Evolutionary conservation across 2,329 filamentous ascomycete species (phyloP), one percentile per base, ranked within the genome.

Genomic region (Monascus ruber): DNA sequence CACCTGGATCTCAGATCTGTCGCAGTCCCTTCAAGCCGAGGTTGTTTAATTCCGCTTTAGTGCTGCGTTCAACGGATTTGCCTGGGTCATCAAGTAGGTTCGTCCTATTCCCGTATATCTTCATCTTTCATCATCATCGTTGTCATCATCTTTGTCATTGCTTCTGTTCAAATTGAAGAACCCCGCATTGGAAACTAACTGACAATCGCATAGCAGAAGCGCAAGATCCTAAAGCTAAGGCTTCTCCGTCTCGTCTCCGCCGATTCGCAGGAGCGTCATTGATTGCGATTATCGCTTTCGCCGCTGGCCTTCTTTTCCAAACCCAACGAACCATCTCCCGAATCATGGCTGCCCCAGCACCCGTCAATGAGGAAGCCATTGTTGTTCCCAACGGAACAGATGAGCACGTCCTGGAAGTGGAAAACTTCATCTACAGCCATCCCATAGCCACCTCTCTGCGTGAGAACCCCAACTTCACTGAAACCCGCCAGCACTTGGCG

Each of bases 401-500:
- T 56, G 73, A 72, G 7, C 50, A 57, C 33, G 63, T 65, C 36
- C 63, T 58, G 46, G 72, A 75, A 45, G 76, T 93, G 51, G 82
- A 95, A 48, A 70, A 77, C 6, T 74, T 76, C 54, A 85, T 96
- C 60, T 75, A 79, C 54, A 74, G 70, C 34, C 86, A 91, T 65
- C 81, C 85, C 1, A 59, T 94, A n/a, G 73, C 82, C 4, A 59
- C 70, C n/a, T 69, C 74, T 33, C 69, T 96, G 36, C 81, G 88
- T 35, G 62, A 64, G 11, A 72, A 83, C 51, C 69, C 78, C 1
- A 74, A 75, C 25, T 83, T 81, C 60, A 73, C 69, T 28, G 87
- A 94, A 60, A 81, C 82, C 28, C 76, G 91, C 32, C 89, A 89
- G 7, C 86, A 94, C 58, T 69, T 95, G 58, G 91, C 88, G 63